Evolutionary conservation across 306 rosid species (phyloP).

Genomic region (Fragaria vesca): DNA sequence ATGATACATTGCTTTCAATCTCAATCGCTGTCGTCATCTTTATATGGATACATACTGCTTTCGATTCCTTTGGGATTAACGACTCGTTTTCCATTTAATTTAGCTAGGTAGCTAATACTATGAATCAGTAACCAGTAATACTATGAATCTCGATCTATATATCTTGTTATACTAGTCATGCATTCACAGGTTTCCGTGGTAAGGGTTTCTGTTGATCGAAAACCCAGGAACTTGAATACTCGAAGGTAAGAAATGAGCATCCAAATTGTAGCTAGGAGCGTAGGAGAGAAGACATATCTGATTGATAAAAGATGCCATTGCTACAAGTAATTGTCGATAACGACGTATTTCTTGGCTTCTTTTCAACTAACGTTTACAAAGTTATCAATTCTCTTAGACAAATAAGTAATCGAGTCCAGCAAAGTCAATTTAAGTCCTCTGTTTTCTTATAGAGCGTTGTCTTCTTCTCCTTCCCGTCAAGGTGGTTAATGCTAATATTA

Average conservation of each 20-base stretch:
- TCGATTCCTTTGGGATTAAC: not conserved
- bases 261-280: not conserved
- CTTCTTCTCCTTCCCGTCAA: not conserved
- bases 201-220: not conserved
- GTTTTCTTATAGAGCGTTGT: not conserved
- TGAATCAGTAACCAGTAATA: not conserved
- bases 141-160: not conserved
- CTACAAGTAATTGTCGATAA: not conserved
- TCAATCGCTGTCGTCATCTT: constrained; percentile 1
- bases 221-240: not conserved
- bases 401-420: not conserved
- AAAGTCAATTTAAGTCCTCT: not conserved
- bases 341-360: not conserved
- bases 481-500: not conserved
- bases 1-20: constrained; percentile 7
- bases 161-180: not conserved
- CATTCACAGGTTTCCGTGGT: not conserved
- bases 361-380: not conserved
- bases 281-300: not conserved
- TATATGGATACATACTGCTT: not conserved
- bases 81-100: not conserved
- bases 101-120: not conserved
- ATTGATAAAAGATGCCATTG: not conserved
- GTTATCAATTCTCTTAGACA: not conserved
- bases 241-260: not conserved